A percentile compares a stretch with the other conserved stretches of the same genome.
These are phyloP conservation scores for Moelleriella libera DNA, from an alignment of 2,329 filamentous ascomycete genomes.

Conservation along the genomic window DNA sequence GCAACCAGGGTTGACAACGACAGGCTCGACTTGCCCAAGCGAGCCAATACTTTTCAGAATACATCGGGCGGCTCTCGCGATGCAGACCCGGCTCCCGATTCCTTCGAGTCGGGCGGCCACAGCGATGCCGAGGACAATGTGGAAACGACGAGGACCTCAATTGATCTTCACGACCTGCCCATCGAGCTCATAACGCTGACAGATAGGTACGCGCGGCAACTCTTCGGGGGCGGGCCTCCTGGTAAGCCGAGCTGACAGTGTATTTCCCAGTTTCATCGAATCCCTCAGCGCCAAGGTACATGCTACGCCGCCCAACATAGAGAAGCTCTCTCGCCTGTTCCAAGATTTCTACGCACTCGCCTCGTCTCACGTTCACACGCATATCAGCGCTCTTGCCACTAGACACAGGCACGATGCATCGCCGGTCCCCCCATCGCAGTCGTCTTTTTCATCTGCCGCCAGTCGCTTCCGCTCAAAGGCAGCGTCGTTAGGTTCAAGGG, in stretches of 20 bases:
- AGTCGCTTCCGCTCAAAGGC: constrained; percentile 43
- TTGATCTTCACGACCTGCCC: constrained; percentile 77
- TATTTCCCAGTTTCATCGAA: constrained; percentile 61
- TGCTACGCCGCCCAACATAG: constrained; percentile 67
- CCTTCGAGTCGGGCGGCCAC: constrained; percentile 32
- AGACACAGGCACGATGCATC: constrained; percentile 57
- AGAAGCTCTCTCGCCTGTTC: constrained; percentile 72
- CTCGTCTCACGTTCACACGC: constrained; percentile 69
- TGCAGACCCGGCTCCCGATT: constrained; percentile 23
- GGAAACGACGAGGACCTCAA: constrained; percentile 38
- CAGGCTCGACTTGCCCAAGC: constrained; percentile 21
- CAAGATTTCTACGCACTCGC: constrained; percentile 86
- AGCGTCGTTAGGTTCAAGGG: constrained; percentile 37
- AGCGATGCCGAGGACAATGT: constrained; percentile 28
- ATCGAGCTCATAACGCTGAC: constrained; percentile 86
- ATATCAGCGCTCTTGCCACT: constrained; percentile 67
- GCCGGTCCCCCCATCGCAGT: constrained; percentile 31
- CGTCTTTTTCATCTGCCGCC: constrained; percentile 41
- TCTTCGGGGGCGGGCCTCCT: too few relatives aligned
- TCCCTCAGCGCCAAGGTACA: constrained; percentile 80
- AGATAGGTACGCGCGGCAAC: constrained; percentile 53
- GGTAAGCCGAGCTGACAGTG: too few relatives aligned
- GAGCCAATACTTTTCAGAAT: constrained; percentile 32
- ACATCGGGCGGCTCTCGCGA: constrained; percentile 12
- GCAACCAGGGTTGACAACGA: constrained; percentile 14